phyloP scores from a whole-genome alignment of 2,329 filamentous ascomycete genomes.

The Exophiala dermatitidis region DNA sequence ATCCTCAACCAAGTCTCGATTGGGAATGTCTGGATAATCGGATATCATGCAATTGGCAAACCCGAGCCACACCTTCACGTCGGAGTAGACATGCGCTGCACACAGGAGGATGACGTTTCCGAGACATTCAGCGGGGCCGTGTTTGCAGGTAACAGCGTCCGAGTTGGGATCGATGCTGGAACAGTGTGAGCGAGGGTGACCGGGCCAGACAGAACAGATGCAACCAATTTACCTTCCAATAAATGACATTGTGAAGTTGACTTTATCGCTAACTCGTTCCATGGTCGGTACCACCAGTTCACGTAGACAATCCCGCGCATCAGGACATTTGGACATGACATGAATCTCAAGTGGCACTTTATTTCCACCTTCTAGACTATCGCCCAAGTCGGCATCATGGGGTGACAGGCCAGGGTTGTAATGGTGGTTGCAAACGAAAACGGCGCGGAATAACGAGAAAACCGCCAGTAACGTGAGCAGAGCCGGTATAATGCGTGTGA shows the following conservation, averaged over 20 bases:
- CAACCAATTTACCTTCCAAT: conserved; percentile 62
- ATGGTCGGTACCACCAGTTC: conserved; percentile 79
- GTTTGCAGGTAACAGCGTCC: conserved; percentile 78
- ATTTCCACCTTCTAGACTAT: conserved; percentile 6
- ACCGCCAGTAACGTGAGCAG: conserved; percentile 17
- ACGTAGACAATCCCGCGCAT: conserved; percentile 75
- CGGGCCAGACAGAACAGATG: conserved; percentile 5
- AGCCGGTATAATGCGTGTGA: conserved; percentile 18
- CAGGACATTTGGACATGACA: conserved; percentile 96
- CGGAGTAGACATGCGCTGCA: conserved; percentile 59
- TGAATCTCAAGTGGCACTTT: conserved; percentile 79
- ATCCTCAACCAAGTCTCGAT: conserved; percentile 68
- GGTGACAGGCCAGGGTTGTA: conserved; percentile 11
- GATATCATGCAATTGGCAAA: conserved; percentile 85
- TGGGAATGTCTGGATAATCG: conserved; percentile 70
- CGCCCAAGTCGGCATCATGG: not conserved
- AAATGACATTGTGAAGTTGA: conserved; percentile 84
- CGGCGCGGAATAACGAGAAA: conserved; percentile 15
- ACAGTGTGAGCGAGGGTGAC: conserved; percentile 1
- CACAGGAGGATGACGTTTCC: conserved; percentile 94
- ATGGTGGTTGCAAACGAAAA: conserved; percentile 21
- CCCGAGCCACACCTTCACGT: conserved; percentile 69
- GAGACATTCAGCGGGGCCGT: conserved; percentile 83
- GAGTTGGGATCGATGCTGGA: conserved; percentile 58
- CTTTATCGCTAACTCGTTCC: conserved; percentile 71